Conservation (phyloP, 257 asterid species). For the Fraxinus americana region DNA sequence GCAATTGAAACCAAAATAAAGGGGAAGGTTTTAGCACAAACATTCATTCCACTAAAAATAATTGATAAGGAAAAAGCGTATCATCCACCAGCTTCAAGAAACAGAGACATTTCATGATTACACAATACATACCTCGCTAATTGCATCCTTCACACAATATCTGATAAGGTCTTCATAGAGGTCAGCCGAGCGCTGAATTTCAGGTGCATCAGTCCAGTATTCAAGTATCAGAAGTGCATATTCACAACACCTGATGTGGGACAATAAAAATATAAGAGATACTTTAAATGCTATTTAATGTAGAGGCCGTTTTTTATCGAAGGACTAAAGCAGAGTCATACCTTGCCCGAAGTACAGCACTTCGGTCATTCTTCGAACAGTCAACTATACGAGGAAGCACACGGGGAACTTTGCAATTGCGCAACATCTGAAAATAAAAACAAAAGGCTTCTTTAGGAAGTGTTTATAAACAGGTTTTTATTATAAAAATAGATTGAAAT, state of each 20-base stretch:
- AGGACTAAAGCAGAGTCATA: conserved; percentile 25
- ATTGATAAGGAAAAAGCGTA: not conserved
- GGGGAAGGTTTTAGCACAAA: not conserved
- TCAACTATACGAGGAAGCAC: conserved; percentile 88
- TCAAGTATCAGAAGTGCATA: conserved; percentile 93
- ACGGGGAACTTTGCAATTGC: conserved; percentile 96
- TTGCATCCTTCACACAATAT: conserved; percentile 95
- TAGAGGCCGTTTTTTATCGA: conserved; percentile 15
- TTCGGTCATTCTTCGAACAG: conserved; percentile 88
- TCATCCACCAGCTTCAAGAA: not conserved
- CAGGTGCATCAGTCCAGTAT: conserved; percentile 99
- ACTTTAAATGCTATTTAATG: conserved; percentile 21
- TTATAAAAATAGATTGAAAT: too few relatives aligned
- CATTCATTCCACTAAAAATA: not conserved
- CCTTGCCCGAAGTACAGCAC: conserved; percentile 97
- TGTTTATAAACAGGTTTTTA: too few relatives aligned
- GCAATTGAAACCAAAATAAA: not conserved
- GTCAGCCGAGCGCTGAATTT: conserved; percentile 93
- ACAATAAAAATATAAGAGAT: conserved; percentile 25
- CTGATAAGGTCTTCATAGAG: conserved; percentile 91
- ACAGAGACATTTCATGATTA: conserved; percentile 7
- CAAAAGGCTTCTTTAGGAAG: not conserved
- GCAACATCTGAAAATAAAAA: conserved; percentile 66
- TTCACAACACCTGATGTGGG: conserved; percentile 78
- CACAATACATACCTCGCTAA: conserved; percentile 78